Evolutionary conservation across 305 asterid species (phyloP).

Genomic region (Fraxinus sp.): DNA sequence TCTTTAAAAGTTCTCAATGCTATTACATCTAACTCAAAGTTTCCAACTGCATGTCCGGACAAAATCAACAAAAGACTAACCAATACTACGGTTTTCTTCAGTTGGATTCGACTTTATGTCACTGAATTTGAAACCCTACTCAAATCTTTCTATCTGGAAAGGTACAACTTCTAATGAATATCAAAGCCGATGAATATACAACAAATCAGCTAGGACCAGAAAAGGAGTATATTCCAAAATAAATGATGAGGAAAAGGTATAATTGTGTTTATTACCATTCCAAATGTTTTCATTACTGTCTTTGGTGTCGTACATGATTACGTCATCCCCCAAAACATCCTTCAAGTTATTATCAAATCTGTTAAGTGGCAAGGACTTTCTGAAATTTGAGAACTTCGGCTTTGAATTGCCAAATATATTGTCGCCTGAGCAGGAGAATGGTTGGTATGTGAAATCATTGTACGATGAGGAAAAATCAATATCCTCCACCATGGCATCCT

Average conservation of each 20-base stretch:
- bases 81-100: neutral
- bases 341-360: constrained; percentile 23
- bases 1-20: constrained; percentile 2
- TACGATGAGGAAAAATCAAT: constrained; percentile 41
- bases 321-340: constrained; percentile 41
- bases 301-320: constrained; percentile 31
- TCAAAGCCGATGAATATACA: constrained; percentile 10
- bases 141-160: constrained; percentile 16
- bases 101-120: constrained; percentile 17
- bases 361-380: constrained; percentile 37
- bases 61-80: constrained; percentile 22
- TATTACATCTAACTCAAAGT: constrained; percentile 15
- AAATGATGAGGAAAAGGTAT: constrained; percentile 21
- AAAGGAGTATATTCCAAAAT: constrained; percentile 14
- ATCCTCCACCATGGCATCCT: constrained; percentile 49
- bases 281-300: constrained; percentile 32
- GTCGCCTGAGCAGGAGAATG: constrained; percentile 38
- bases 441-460: constrained; percentile 35
- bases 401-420: constrained; percentile 31
- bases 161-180: constrained; percentile 21
- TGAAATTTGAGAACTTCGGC: constrained; percentile 26
- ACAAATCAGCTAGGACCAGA: constrained; percentile 8
- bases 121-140: neutral
- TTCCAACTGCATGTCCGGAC: constrained; percentile 16
- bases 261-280: constrained; percentile 44